These are phyloP conservation scores for Emmonsiellopsis sp. DNA, from an alignment of 2,329 filamentous ascomycete genomes.

Conservation along the genomic window DNA sequence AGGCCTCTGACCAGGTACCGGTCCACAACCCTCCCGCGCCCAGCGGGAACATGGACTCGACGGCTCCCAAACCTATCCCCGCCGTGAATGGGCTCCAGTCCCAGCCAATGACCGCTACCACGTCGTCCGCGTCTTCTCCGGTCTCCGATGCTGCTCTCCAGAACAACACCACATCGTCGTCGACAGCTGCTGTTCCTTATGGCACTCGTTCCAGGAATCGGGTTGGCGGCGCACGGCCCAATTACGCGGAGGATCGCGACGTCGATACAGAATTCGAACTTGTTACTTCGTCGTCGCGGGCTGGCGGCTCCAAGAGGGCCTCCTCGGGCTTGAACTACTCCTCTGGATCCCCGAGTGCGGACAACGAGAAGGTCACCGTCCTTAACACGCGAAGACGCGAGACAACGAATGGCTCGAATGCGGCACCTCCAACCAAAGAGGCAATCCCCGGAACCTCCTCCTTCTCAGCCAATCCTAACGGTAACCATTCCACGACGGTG, in stretches of 20 bases:
- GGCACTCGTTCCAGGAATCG: slow-evolving; percentile 92
- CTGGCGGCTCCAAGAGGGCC: slow-evolving; percentile 22
- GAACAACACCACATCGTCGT: slow-evolving; percentile 26
- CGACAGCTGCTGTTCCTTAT: slow-evolving; percentile 60
- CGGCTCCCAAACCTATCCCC: slow-evolving; percentile 13
- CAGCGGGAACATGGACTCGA: slow-evolving; percentile 4
- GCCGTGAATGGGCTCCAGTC: slow-evolving; percentile 30
- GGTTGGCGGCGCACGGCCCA: slow-evolving; percentile 62
- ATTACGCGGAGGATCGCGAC: slow-evolving; percentile 93
- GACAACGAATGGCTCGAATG: slow-evolving; percentile 25
- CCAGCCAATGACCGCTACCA: slow-evolving; percentile 36
- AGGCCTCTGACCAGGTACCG: slow-evolving; percentile 10
- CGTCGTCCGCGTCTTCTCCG: slow-evolving; percentile 27
- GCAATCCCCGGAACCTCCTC: slow-evolving; percentile 50
- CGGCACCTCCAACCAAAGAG: slow-evolving; percentile 30
- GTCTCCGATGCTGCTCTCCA: slow-evolving; percentile 15
- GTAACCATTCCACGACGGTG: slow-evolving; percentile 36
- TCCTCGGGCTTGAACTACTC: slow-evolving; percentile 18
- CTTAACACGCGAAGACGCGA: slow-evolving; percentile 33
- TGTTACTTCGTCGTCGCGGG: slow-evolving; percentile 22
- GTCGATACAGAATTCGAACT: slow-evolving; percentile 81
- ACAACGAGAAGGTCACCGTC: slow-evolving; percentile 30
- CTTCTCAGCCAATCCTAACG: slow-evolving; percentile 44
- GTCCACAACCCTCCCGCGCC: slow-evolving; percentile 5
- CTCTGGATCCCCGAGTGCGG: slow-evolving; percentile 25